These are phyloP conservation scores for Penicillium egyptiacum DNA, from an alignment of 495 filamentous ascomycete species.

Conservation along the genomic window DNA sequence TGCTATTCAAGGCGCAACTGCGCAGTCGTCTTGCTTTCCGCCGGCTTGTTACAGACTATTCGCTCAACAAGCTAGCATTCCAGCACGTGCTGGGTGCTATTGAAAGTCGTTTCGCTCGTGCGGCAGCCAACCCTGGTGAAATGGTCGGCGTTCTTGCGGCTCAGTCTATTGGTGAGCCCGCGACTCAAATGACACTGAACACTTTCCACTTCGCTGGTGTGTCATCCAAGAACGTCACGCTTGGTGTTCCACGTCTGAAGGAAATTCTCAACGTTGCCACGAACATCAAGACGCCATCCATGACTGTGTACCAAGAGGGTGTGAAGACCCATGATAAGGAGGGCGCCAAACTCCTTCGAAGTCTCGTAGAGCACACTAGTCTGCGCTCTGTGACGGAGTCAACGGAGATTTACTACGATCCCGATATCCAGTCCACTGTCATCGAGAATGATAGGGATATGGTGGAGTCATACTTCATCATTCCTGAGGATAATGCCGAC, in stretches of 20 bases:
- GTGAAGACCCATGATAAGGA: constrained; percentile 62
- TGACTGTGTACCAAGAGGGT: constrained; percentile 83
- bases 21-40: constrained; percentile 91
- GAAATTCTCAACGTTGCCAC: constrained; percentile 97
- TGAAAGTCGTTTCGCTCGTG: constrained; percentile 77
- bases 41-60: constrained; percentile 77
- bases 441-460: constrained; percentile 89
- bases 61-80: constrained; percentile 87
- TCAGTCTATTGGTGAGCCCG: constrained; percentile 97
- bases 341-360: constrained; percentile 80
- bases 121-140: constrained; percentile 84
- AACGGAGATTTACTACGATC: constrained; percentile 97
- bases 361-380: constrained; percentile 90
- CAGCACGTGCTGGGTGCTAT: constrained; percentile 90
- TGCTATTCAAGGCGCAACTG: constrained; percentile 87
- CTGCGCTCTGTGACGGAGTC: constrained; percentile 85
- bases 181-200: constrained; percentile 99
- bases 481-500: constrained; percentile 77
- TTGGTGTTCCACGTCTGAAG: constrained; percentile 98
- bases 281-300: constrained; percentile 98
- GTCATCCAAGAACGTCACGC: constrained; percentile 98
- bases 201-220: constrained; percentile 99
- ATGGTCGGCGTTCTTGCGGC: constrained; percentile 99
- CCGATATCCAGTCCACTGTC: constrained; percentile 78
- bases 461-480: constrained; percentile 95